Evolutionary conservation across 164 flowering plant species (phyloP).

Genomic region (Annona squamosa): DNA sequence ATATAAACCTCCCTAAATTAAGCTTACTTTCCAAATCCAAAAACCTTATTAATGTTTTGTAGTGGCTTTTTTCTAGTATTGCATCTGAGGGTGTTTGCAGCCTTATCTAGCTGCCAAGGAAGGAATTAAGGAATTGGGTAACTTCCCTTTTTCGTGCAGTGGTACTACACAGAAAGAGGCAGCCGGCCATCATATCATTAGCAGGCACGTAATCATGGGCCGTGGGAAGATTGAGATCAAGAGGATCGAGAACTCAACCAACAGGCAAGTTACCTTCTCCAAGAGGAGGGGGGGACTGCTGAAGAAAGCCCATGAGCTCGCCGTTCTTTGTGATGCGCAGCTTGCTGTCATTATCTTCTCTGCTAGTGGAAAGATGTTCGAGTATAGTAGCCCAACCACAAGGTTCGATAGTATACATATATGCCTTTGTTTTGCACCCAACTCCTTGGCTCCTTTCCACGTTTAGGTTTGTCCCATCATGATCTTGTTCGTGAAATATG

Average conservation of each 20-base stretch:
- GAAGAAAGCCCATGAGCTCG: slow-evolving; percentile 47
- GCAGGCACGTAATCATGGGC: slow-evolving; percentile 19
- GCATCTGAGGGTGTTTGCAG: slow-evolving; percentile 1
- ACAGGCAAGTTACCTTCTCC: slow-evolving; percentile 44
- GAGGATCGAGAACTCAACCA: slow-evolving; percentile 35
- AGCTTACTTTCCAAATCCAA: slow-evolving; percentile 16
- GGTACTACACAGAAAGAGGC: slow-evolving; percentile 8
- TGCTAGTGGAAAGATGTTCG: slow-evolving; percentile 28
- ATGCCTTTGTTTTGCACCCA: not conserved
- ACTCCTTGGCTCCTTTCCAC: not conserved
- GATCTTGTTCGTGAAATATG: no score
- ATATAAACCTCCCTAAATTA: slow-evolving; percentile 22
- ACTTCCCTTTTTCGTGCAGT: slow-evolving; percentile 12
- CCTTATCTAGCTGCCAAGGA: slow-evolving; percentile 7
- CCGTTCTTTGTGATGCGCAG: slow-evolving; percentile 49
- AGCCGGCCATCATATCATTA: not conserved
- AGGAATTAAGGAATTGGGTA: not conserved
- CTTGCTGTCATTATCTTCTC: slow-evolving; percentile 47
- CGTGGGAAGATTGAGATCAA: slow-evolving; percentile 31
- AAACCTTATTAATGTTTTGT: slow-evolving; percentile 12
- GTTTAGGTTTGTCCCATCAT: not conserved
- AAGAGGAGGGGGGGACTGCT: slow-evolving; percentile 39
- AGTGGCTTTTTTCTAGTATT: slow-evolving; percentile 9
- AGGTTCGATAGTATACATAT: slow-evolving; percentile 19
- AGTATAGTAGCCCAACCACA: slow-evolving; percentile 17